Base-by-base conservation (phyloP, 2,329 filamentous ascomycete species). In the Chaetomiaceae sp. region DNA sequence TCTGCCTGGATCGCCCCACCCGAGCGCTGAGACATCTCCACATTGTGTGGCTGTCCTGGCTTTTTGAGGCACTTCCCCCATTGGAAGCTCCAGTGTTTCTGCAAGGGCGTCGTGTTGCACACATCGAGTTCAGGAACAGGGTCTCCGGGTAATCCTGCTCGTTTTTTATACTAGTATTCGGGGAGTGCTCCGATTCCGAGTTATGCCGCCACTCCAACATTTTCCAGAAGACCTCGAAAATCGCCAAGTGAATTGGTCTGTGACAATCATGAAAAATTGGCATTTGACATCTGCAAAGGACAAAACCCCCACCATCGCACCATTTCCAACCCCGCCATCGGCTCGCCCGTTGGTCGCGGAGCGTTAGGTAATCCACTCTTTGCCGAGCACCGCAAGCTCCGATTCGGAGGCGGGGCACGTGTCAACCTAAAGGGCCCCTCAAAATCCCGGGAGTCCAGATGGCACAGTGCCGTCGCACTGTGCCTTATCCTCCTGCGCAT, bases 391-490 rank as follows among this genome's bases (percentile, higher is more conserved):
- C 25, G 25, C 30, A 46, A 42, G 31, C 37, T 50, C 51, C 51
- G 51, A 33, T 43, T 50, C 51, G 46, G 51, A 53, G 51, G 42
- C 45, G 46, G 43, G 42, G 47, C 44, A 34, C 50, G 23, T 46
- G 31, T n/a, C n/a, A n/a, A n/a, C n/a, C n/a, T 34, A 33, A 37
- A 38, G 34, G n/a, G 7, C 17, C 4, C 16, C 14, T 19, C 4
- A 35, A 30, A 23, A n/a, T 19, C 13, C 38, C 38, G 30, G 38
- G 38, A 10, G n/a, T 43, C 40, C 9, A 35, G 17, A 48, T 20
- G 33, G 10, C 17, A 52, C 50, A 48, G 50, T 53, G 30, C n/a
- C 5, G 2, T 12, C 3, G 0, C 37, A 53, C 50, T 41, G 50
- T 53, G 30, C 30, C 9, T 13, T 38, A 27, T 12, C 40, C 41